Percentiles rank a stretch among this genome's conserved stretches.
Evolutionary conservation across 73 alveolate species (phyloP).

Genomic region (Effrenium voratum): DNA sequence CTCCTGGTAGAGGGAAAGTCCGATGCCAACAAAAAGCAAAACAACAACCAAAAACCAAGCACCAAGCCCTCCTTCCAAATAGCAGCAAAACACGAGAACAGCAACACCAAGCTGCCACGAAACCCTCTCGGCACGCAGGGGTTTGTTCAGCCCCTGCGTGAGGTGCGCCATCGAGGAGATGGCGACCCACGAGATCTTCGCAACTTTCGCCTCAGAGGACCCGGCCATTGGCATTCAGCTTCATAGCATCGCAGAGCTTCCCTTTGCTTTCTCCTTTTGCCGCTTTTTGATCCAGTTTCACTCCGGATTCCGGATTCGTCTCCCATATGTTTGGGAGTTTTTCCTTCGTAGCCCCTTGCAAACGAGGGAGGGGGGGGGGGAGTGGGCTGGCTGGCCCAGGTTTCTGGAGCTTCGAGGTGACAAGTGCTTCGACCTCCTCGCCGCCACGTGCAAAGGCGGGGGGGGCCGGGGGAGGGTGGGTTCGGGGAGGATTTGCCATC

Average conservation of each 20-base stretch:
- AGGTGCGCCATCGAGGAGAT: conserved; percentile 51
- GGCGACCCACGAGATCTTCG: conserved; percentile 53
- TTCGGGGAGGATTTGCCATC: background rate
- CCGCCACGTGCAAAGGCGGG: too few relatives aligned
- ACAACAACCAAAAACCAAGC: too few relatives aligned
- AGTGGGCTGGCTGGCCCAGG: background rate
- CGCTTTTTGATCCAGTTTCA: too few relatives aligned
- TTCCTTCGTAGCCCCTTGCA: too few relatives aligned
- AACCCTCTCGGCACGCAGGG: background rate
- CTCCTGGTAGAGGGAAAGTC: background rate
- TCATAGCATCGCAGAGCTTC: background rate
- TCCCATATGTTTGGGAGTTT: too few relatives aligned
- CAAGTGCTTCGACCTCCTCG: conserved; percentile 67
- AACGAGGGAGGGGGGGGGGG: too few relatives aligned
- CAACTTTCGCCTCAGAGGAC: background rate
- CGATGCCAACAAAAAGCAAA: too few relatives aligned
- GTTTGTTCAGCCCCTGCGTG: background rate
- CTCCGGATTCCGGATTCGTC: too few relatives aligned
- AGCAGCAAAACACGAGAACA: too few relatives aligned
- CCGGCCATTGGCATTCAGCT: conserved; percentile 13
- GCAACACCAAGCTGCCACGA: too few relatives aligned
- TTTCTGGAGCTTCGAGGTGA: conserved; percentile 79
- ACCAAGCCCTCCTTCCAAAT: too few relatives aligned
- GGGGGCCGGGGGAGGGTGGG: conserved; percentile 29
- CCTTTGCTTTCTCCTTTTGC: background rate